A percentile compares a stretch with the other conserved stretches of the same genome.
Conservation (phyloP, 768 basidiomycete genomes). For the Lentinula edodes region DNA sequence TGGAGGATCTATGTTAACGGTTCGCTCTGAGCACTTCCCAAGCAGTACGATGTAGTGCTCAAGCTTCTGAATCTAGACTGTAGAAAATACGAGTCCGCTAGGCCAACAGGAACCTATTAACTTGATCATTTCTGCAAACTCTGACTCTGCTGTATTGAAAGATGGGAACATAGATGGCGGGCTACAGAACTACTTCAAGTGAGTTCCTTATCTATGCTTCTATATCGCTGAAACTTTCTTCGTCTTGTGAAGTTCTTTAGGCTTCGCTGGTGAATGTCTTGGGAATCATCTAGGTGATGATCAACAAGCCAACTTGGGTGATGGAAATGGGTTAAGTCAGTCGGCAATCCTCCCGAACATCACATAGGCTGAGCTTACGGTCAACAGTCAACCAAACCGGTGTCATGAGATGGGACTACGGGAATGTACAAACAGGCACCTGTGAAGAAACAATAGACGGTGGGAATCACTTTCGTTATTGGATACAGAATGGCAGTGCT, state of each 20-base stretch:
- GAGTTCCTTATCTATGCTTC: constrained; percentile 22
- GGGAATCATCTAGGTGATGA: constrained; percentile 69
- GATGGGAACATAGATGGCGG: constrained; percentile 61
- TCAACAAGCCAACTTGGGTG: constrained; percentile 78
- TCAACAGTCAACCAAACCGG: constrained; percentile 70
- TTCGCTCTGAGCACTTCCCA: constrained; percentile 28
- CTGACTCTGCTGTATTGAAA: constrained; percentile 63
- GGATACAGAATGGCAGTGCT: constrained; percentile 66
- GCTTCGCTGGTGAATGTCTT: constrained; percentile 74
- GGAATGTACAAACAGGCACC: constrained; percentile 70
- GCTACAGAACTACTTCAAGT: constrained; percentile 78
- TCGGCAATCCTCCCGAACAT: constrained; percentile 7
- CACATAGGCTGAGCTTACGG: not conserved
- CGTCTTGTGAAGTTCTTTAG: constrained; percentile 47
- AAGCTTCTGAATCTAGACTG: constrained; percentile 30
- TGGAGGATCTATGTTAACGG: constrained; percentile 72
- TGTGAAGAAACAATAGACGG: constrained; percentile 83
- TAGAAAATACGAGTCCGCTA: constrained; percentile 52
- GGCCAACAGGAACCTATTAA: constrained; percentile 89
- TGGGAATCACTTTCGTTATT: constrained; percentile 86
- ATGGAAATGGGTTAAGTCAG: constrained; percentile 70
- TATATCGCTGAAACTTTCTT: not conserved
- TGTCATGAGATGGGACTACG: constrained; percentile 81
- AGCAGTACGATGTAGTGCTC: not conserved
- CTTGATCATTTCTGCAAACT: constrained; percentile 70